These are phyloP conservation scores for Penicillium longicatenatum DNA, from an alignment of 495 filamentous ascomycete genomes.

Conservation along the genomic window DNA sequence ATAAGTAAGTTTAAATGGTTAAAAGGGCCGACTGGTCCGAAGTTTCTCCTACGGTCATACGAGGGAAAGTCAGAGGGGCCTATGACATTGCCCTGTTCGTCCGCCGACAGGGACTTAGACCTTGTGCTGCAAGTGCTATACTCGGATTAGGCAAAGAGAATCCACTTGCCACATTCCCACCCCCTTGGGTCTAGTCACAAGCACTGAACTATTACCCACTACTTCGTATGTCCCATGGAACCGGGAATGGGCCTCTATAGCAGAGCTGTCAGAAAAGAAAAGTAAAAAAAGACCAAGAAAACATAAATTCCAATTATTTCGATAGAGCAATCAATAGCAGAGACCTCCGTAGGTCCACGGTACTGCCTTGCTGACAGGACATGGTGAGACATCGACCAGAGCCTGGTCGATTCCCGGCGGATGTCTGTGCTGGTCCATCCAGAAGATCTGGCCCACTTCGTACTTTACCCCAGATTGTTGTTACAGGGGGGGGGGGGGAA, in stretches of 20 bases:
- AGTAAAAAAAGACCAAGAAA: conserved; percentile 1
- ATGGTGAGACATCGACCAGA: no score
- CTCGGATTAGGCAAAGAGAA: background rate
- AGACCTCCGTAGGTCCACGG: no score
- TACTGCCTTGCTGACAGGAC: no score
- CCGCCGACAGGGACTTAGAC: conserved; percentile 25
- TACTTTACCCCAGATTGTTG: conserved; percentile 44
- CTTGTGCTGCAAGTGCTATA: conserved; percentile 19
- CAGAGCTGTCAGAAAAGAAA: background rate
- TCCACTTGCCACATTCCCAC: conserved; percentile 4
- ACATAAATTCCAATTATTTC: no score
- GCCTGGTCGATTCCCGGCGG: conserved; percentile 33
- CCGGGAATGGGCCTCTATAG: background rate
- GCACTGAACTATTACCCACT: background rate
- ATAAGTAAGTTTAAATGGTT: background rate
- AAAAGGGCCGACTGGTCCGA: background rate
- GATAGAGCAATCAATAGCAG: no score
- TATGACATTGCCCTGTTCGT: conserved; percentile 24
- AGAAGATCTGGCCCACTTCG: conserved; percentile 44
- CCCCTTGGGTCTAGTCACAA: conserved; percentile 10
- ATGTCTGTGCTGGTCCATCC: conserved; percentile 40
- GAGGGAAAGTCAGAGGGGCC: background rate
- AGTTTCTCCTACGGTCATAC: background rate
- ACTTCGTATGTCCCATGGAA: background rate
- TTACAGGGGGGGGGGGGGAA: conserved; percentile 18